A percentile compares a stretch with the other conserved stretches of the same genome.
Conservation (phyloP, 306 rosid genomes). For the Quercus aquifolioides region DNA sequence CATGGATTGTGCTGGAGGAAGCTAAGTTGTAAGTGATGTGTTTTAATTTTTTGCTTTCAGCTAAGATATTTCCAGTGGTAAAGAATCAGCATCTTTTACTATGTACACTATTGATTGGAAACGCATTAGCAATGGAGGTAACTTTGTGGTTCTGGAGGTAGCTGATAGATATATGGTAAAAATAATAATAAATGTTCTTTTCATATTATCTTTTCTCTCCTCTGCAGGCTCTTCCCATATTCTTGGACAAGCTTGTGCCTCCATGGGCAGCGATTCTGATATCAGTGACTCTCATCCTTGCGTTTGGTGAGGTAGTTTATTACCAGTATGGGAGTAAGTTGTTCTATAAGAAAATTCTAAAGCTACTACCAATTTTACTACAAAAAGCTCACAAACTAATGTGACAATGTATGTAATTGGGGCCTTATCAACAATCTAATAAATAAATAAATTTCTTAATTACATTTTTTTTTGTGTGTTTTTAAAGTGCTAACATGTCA, state of each 20-base stretch:
- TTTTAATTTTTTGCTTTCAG: constrained; percentile 38
- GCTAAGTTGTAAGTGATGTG: neutral
- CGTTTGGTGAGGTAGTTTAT: constrained; percentile 87
- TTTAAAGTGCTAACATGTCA: too few relatives aligned
- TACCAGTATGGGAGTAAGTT: neutral
- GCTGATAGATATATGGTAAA: neutral
- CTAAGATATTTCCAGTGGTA: constrained; percentile 93
- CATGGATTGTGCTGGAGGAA: neutral
- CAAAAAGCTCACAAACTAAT: too few relatives aligned
- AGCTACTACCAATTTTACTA: too few relatives aligned
- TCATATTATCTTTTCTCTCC: neutral
- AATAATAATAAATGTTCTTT: neutral
- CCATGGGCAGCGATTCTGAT: constrained; percentile 76
- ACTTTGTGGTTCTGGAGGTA: constrained; percentile 3
- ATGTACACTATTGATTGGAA: constrained; percentile 93
- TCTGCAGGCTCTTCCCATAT: constrained; percentile 81
- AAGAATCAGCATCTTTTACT: constrained; percentile 96
- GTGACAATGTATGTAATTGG: too few relatives aligned
- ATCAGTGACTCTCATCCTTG: constrained; percentile 86
- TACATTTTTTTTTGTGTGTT: too few relatives aligned
- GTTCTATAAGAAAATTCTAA: neutral
- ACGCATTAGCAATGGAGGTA: constrained; percentile 97
- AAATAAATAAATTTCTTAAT: too few relatives aligned
- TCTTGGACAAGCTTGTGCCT: constrained; percentile 82
- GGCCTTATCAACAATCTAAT: too few relatives aligned